Conservation (phyloP, 257 asterid species). For the Nyctanthes arbortristis region DNA sequence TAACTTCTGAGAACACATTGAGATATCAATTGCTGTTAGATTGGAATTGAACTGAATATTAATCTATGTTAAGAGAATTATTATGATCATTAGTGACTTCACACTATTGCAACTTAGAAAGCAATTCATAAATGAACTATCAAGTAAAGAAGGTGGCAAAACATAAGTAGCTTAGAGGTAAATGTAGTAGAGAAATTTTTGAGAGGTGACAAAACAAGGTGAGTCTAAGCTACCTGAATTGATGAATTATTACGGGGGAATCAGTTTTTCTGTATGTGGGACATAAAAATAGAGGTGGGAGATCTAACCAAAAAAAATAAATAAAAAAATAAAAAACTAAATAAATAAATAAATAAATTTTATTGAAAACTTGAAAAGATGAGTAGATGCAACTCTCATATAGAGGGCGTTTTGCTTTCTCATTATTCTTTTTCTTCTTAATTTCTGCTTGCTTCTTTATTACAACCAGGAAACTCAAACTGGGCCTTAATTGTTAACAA, state of each 20-base stretch:
- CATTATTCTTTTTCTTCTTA: no score
- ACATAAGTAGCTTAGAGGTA: not conserved
- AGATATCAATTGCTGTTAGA: not conserved
- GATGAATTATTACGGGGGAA: not conserved
- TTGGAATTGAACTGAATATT: not conserved
- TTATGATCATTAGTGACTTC: no score
- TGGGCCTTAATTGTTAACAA: no score
- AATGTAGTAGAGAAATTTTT: not conserved
- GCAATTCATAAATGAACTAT: not conserved
- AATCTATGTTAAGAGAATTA: not conserved
- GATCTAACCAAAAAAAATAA: no score
- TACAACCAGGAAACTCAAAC: no score
- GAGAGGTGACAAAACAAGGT: not conserved
- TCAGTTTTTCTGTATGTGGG: not conserved
- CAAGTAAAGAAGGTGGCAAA: not conserved
- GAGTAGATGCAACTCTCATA: not conserved
- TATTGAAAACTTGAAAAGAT: not conserved
- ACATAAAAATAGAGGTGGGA: not conserved
- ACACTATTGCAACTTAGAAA: not conserved
- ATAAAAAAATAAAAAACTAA: no score
- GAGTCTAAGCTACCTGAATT: not conserved
- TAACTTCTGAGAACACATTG: not conserved
- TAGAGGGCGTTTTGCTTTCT: no score
- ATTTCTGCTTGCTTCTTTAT: no score
- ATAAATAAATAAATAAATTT: no score